Base-by-base conservation (phyloP, 371 early-diverging fungal genomes). In the Rhizopus microsporus region DNA sequence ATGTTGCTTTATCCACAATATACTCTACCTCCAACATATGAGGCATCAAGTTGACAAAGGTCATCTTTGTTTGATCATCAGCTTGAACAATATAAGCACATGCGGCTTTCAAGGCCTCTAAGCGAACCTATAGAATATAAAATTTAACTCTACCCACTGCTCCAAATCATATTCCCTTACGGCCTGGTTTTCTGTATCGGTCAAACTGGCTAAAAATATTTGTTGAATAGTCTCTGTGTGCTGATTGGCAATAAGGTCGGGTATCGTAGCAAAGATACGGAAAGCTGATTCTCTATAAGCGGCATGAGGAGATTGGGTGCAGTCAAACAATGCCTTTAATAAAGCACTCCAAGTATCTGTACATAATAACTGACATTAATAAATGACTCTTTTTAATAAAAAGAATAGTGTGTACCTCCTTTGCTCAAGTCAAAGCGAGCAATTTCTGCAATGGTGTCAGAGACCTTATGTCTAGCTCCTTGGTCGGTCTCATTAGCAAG, bases 371-470 rank as follows among this genome's bases (percentile, higher is more conserved):
- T 23, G 23, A 23, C 23, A 23, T 23, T 23, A 23, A 2, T 23
- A 23, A 2, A 13, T 38, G 17, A 45, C 85, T 75, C 23, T 23
- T 23, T 23, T 23, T 23, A 23, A 23, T 23, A 23, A 23, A 23
- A 2, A 23, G 23, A 23, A 23, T 23, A 23, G 8, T 46, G 12
- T 46, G 5, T 72, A 88, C 90, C 79, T 57, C 81, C 84, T 60
- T 79, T 81, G 48, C 59, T 49, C n/a, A 87, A 64, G 64, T 86
- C 83, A 62, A 85, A 82, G 67, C 86, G 87, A 56, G 88, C 87
- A 38, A 97, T 74, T 63, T 97, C 96, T 29, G 95, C 76, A 65
- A 95, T 89, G 42, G 94, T 88, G 74, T 97, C 97, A 65, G 92
- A 88, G 39, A 97, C 74, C 76, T 96, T 97, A 72, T 92, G 88